Conservation (phyloP, 2,329 filamentous ascomycete genomes). For the Reticulascus tulasneorum region DNA sequence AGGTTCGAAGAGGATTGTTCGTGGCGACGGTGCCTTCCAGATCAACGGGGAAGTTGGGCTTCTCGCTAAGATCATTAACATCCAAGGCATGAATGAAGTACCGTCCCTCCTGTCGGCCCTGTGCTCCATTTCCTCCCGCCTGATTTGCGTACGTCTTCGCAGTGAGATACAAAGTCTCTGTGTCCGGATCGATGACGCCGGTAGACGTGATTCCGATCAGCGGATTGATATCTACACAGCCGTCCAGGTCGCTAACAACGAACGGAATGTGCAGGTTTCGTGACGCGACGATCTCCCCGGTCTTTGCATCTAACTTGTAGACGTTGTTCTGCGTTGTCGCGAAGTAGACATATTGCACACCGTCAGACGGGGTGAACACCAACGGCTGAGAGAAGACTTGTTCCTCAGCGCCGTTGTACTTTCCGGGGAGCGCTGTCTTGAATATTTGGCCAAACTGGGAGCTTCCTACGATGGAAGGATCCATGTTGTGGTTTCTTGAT, state of each 20-base stretch:
- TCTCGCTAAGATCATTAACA: constrained; percentile 32
- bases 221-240: constrained; percentile 46
- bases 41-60: constrained; percentile 41
- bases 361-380: constrained; percentile 43
- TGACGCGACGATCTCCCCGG: constrained; percentile 43
- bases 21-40: constrained; percentile 42
- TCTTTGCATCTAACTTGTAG: constrained; percentile 53
- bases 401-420: constrained; percentile 44
- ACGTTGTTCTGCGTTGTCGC: constrained; percentile 56
- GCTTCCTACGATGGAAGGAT: constrained; percentile 53
- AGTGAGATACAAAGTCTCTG: constrained; percentile 39
- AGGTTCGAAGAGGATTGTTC: constrained; percentile 43
- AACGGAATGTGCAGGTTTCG: constrained; percentile 48
- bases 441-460: constrained; percentile 53
- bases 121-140: constrained; percentile 20
- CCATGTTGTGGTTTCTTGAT: constrained; percentile 55
- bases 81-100: constrained; percentile 34
- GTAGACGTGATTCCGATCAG: constrained; percentile 42
- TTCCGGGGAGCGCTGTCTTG: constrained; percentile 46
- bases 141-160: constrained; percentile 38
- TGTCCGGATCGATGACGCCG: constrained; percentile 40
- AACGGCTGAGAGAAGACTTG: constrained; percentile 50
- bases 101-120: constrained; percentile 28
- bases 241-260: constrained; percentile 41
- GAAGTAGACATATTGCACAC: constrained; percentile 50